Evolutionary conservation across 2,329 filamentous ascomycete species (phyloP), one percentile per base, ranked within the genome.

Genomic region (Colletotrichum endophyticum): DNA sequence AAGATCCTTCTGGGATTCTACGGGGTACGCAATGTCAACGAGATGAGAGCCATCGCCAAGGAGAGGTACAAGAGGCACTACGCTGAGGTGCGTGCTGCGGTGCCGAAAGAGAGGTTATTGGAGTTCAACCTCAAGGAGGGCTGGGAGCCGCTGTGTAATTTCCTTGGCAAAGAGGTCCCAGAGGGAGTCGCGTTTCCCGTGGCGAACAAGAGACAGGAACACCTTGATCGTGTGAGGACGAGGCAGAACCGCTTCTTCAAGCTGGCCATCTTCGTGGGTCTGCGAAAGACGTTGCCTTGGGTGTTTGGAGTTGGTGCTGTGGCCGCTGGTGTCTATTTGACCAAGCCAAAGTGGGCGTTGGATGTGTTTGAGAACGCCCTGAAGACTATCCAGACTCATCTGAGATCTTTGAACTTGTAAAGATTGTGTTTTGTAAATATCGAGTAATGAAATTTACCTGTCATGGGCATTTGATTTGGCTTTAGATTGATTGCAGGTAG

Each of bases 131-230:
- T 87, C 15, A 80, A 81, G 32, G 83, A 86, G 9, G 86, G 86
- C 5, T 88, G 85, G 85, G 80, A 64, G n/a, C 86, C 87, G 9
- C 81, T 88, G 12, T 88, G 86, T 67, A 73, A 82, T 25, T 84
- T 86, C 56, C 81, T 88, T 3, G 83, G 79, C 9, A 84, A 84
- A 71, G 80, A 84, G 0, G 80, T 86, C 39, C 87, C 87, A 3
- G 79, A 71, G 67, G 36, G 32, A 82, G 44, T 69, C 73, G 73
- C 80, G 49, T 86, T 85, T 49, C 84, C 83, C 0, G 79, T 79
- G 73, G 78, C 83, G 1, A 85, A 85, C 16, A 82, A 84, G 73
- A 77, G 79, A 9, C 79, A 78, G 3, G 80, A 79, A 61, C 22
- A 75, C 19, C 34, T 75, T 27, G 73, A 30, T 27, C 62, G 69